Conservation (phyloP, 2,329 filamentous ascomycete genomes). For the Arthrinium puccinioides region DNA sequence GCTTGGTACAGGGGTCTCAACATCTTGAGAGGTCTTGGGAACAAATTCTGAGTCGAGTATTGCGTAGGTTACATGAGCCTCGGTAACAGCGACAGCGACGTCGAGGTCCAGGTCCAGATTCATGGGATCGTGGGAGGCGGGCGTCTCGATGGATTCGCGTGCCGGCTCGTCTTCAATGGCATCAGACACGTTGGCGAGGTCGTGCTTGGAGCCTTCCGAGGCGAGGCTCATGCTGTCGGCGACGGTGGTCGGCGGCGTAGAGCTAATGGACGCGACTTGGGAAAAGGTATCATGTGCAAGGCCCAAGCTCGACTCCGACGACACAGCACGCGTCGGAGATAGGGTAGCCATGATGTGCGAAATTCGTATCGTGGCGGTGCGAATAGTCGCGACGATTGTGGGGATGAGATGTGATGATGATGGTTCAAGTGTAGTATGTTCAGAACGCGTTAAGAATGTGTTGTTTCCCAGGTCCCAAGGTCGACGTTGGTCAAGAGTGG, state of each 20-base stretch:
- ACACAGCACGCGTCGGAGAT: slow-evolving; percentile 27
- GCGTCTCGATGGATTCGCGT: slow-evolving; percentile 16
- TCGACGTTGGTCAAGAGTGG: not conserved
- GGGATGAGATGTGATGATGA: too few relatives aligned
- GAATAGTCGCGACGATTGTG: slow-evolving; percentile 5
- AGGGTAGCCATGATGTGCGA: slow-evolving; percentile 4
- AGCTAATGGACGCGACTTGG: slow-evolving; percentile 49
- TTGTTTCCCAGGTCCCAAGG: not conserved
- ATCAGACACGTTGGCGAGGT: slow-evolving; percentile 48
- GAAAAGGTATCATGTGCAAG: slow-evolving; percentile 33
- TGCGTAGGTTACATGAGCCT: slow-evolving; percentile 7
- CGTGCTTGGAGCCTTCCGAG: slow-evolving; percentile 51
- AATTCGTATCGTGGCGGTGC: not conserved
- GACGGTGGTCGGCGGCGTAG: slow-evolving; percentile 61
- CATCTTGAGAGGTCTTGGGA: too few relatives aligned
- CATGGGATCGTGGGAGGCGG: not conserved
- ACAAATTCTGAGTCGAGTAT: too few relatives aligned
- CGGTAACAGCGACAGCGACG: slow-evolving; percentile 12
- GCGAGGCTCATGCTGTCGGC: slow-evolving; percentile 54
- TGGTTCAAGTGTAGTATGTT: too few relatives aligned
- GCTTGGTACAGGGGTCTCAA: not conserved
- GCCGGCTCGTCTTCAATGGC: slow-evolving; percentile 35
- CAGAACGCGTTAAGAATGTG: too few relatives aligned
- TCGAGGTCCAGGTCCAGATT: slow-evolving; percentile 7
- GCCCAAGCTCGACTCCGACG: slow-evolving; percentile 22